phyloP scores from a whole-genome alignment of 768 basidiomycete genomes.

The Tylopilus cervinicoccineus region DNA sequence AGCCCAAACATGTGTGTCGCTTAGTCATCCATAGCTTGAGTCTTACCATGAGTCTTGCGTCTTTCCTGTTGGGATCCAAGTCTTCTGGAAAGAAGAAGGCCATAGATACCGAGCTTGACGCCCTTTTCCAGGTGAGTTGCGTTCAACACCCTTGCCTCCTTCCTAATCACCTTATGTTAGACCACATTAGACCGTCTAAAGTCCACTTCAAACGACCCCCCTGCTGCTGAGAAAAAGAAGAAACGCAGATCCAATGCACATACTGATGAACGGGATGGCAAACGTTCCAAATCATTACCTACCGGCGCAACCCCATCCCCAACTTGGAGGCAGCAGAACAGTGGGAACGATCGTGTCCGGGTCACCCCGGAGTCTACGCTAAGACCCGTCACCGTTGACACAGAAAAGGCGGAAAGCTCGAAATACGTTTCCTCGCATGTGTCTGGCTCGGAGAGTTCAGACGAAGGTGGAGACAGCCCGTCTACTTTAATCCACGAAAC shows the following conservation, averaged over 20 bases:
- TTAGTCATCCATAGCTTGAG: constrained; percentile 12
- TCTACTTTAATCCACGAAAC: constrained; percentile 64
- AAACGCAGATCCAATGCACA: constrained; percentile 12
- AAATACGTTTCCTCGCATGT: constrained; percentile 13
- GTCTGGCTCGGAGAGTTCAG: constrained; percentile 29
- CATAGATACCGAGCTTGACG: constrained; percentile 61
- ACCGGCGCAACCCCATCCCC: constrained; percentile 13
- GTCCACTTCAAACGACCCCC: constrained; percentile 2
- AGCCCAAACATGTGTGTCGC: neutral
- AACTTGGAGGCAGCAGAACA: constrained; percentile 12
- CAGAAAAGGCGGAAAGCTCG: neutral
- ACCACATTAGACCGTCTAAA: neutral
- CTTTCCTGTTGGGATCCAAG: constrained; percentile 41
- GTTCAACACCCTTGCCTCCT: neutral
- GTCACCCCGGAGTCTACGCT: neutral
- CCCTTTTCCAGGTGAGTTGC: constrained; percentile 55
- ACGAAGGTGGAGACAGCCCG: constrained; percentile 31
- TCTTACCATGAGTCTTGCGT: constrained; percentile 51
- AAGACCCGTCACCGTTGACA: neutral
- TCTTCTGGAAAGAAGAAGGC: constrained; percentile 34
- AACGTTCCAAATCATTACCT: constrained; percentile 15
- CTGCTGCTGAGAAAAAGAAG: constrained; percentile 5
- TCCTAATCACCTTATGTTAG: constrained; percentile 9
- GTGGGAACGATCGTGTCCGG: constrained; percentile 5
- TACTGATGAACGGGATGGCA: constrained; percentile 13